A percentile compares a stretch with the other conserved stretches of the same genome.
phyloP scores from a whole-genome alignment of 2,329 filamentous ascomycete genomes.

The Cadophora sp. region DNA sequence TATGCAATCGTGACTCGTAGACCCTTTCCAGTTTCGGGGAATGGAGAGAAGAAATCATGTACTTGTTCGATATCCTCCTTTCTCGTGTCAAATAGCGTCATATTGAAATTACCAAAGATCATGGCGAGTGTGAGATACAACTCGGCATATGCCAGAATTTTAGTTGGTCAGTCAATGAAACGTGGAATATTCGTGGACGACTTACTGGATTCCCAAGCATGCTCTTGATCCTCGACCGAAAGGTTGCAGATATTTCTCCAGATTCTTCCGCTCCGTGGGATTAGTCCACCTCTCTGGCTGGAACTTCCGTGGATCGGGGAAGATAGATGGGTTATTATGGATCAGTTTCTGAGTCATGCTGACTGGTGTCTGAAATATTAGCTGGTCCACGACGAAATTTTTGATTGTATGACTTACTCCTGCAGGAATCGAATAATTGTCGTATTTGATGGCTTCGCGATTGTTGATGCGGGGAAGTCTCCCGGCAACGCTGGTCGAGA shows the following conservation, averaged over 20 bases:
- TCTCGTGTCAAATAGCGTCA: constrained; percentile 27
- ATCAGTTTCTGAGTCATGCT: constrained; percentile 31
- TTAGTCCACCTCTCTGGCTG: constrained; percentile 32
- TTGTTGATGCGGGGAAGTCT: constrained; percentile 29
- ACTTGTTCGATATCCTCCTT: constrained; percentile 28
- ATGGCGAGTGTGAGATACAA: constrained; percentile 30
- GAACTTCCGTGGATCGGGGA: constrained; percentile 29
- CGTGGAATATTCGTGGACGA: not conserved
- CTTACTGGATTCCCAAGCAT: constrained; percentile 31
- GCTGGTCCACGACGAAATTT: not conserved
- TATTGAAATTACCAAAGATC: constrained; percentile 27
- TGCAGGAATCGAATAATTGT: constrained; percentile 21
- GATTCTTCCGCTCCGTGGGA: constrained; percentile 19
- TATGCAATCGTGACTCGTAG: constrained; percentile 19
- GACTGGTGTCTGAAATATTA: constrained; percentile 30
- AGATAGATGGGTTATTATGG: constrained; percentile 31
- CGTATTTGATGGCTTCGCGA: constrained; percentile 27
- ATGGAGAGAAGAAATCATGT: constrained; percentile 32
- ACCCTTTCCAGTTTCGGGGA: constrained; percentile 22
- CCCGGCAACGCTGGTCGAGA: constrained; percentile 27
- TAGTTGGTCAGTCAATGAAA: constrained; percentile 10
- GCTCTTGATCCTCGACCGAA: constrained; percentile 26
- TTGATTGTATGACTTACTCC: constrained; percentile 12
- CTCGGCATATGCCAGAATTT: constrained; percentile 33
- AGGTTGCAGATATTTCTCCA: constrained; percentile 31